Evolutionary conservation across 1,139 yeast genomes (phyloP), one percentile per base, ranked within the genome.

Genomic region (Nakaseomyces uthaithaninus): DNA sequence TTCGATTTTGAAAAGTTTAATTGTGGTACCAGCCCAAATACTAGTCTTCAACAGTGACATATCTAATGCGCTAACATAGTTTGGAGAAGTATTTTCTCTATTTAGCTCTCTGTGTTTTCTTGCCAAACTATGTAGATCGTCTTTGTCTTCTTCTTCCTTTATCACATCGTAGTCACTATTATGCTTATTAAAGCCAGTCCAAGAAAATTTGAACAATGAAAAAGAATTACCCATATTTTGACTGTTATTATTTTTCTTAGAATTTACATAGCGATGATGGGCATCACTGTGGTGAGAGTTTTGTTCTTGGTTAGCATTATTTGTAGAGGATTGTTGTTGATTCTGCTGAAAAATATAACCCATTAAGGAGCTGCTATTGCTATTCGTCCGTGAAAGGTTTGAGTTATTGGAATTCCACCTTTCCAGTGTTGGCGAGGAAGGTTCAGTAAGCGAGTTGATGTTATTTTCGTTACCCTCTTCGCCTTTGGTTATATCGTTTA

Each of bases 21-120:
- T 67, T 14, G 66, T 55, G 0, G 94, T 80, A 2, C 75, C 75
- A 12, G 69, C 66, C 94, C 94, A 89, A 19, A 72, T 67, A 43
- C 75, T 59, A 2, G 62, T 47, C 27, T 55, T 53, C 15, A 52
- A 33, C 11, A 57, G 14, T 6, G 53, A 56, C 12, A 11, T 11
- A 18, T 36, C 33, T 37, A 52, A 52, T 6, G 41, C 38, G 7
- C 44, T 42, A 9, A 46, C 40, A 20, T 42, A 35, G 17, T 36
- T 43, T 20, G 40, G 42, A 17, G 40, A 45, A 4, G 33, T 18
- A 28, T 37, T 27, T 5, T 41, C 44, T 22, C 26, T 31, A 8
- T 18, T 40, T 9, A 10, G 15, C 16, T 19, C 20, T 2, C 35
- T 16, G n/a, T 22, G 19, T 20, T 31, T 20, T 4, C 26, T 35